phyloP scores from a whole-genome alignment of 2,329 filamentous ascomycete genomes.

The Trichoderma sp. region DNA sequence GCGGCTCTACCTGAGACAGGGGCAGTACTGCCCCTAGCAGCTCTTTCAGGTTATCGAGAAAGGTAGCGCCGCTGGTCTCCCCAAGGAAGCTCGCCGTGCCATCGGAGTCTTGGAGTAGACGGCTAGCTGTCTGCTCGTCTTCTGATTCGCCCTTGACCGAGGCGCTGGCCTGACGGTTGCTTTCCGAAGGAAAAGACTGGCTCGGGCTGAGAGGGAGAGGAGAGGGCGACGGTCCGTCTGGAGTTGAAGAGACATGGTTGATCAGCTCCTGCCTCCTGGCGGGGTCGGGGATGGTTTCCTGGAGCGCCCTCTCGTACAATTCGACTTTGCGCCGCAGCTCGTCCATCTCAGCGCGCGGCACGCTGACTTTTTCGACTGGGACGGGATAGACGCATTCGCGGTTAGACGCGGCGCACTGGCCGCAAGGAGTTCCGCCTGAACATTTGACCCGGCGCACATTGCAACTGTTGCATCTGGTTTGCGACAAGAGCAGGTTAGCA shows the following conservation, averaged over 20 bases:
- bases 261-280: constrained; percentile 40
- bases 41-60: constrained; percentile 52
- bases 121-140: constrained; percentile 33
- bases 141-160: constrained; percentile 27
- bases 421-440: constrained; percentile 52
- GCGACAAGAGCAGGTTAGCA: neutral
- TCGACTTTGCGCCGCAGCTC: constrained; percentile 44
- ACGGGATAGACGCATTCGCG: constrained; percentile 52
- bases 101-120: constrained; percentile 47
- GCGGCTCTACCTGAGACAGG: constrained; percentile 33
- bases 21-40: constrained; percentile 47
- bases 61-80: constrained; percentile 52
- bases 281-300: constrained; percentile 42
- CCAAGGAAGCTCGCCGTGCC: constrained; percentile 51
- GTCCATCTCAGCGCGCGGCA: constrained; percentile 46
- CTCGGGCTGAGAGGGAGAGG: constrained; percentile 26
- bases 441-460: constrained; percentile 56
- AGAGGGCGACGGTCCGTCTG: constrained; percentile 30
- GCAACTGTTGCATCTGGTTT: constrained; percentile 52
- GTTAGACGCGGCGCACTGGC: constrained; percentile 46
- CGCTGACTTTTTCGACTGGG: constrained; percentile 46
- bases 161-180: constrained; percentile 9
- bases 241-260: constrained; percentile 31
- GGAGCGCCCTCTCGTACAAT: constrained; percentile 44
- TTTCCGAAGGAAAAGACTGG: neutral